Evolutionary conservation across 176 grass and related monocot species (phyloP).

Genomic region (Bromus sterilis): DNA sequence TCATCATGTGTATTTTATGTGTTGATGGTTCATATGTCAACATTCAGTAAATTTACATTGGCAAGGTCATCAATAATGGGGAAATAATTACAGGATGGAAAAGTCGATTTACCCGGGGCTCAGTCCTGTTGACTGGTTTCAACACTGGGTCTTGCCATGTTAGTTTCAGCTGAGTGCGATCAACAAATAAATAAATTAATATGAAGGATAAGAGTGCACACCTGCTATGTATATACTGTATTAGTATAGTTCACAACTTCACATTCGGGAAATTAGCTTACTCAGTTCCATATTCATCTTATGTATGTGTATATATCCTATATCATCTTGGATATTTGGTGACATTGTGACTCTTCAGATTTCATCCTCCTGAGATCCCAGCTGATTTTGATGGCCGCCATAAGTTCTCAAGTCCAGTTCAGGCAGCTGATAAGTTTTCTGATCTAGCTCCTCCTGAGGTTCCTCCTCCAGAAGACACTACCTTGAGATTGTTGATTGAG

Average conservation of each 20-base stretch:
- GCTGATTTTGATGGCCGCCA: slow-evolving; percentile 67
- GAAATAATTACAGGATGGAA: too few relatives aligned
- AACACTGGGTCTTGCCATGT: background rate
- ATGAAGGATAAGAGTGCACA: background rate
- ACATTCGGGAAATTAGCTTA: background rate
- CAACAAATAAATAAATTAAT: background rate
- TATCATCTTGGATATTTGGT: background rate
- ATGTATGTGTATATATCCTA: background rate
- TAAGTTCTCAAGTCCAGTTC: slow-evolving; percentile 54
- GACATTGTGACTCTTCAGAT: slow-evolving; percentile 43
- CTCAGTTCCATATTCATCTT: background rate
- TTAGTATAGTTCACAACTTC: background rate
- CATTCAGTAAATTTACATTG: background rate
- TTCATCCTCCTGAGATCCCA: slow-evolving; percentile 70
- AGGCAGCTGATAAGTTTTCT: slow-evolving; percentile 40
- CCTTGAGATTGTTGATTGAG: slow-evolving; percentile 71
- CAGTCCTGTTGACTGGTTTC: too few relatives aligned
- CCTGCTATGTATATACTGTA: background rate
- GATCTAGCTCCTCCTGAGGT: slow-evolving; percentile 60
- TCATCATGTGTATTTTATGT: background rate
- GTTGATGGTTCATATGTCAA: background rate
- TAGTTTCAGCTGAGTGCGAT: background rate
- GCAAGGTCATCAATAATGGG: too few relatives aligned
- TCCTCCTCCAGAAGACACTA: slow-evolving; percentile 72
- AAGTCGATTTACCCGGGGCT: too few relatives aligned